Conservation (phyloP, 352 stramenopile genomes). For the Phytophthora citrophthora region DNA sequence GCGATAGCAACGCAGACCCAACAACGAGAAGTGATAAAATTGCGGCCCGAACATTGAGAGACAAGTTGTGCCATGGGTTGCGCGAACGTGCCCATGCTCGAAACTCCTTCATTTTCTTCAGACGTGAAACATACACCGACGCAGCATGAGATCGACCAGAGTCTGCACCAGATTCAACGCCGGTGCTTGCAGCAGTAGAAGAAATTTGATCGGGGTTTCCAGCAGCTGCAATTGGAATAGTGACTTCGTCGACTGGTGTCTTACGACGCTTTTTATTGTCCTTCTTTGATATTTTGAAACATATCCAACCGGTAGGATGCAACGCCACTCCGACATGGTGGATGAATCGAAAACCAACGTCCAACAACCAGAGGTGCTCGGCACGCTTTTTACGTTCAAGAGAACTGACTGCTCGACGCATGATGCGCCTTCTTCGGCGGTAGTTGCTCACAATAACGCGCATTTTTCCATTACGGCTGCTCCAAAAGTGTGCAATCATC, state of each 20-base stretch:
- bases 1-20: slow-evolving; percentile 59
- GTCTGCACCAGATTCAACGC: slow-evolving; percentile 8
- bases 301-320: slow-evolving; percentile 49
- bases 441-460: slow-evolving; percentile 80
- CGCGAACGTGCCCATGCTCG: slow-evolving; percentile 36
- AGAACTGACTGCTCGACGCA: slow-evolving; percentile 55
- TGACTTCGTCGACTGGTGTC: slow-evolving; percentile 27
- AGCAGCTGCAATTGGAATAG: slow-evolving; percentile 33
- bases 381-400: slow-evolving; percentile 69
- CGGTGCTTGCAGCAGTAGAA: slow-evolving; percentile 7
- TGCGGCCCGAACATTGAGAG: slow-evolving; percentile 45
- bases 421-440: slow-evolving; percentile 57
- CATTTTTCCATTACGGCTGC: slow-evolving; percentile 81
- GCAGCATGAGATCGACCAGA: slow-evolving; percentile 12
- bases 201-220: slow-evolving; percentile 14
- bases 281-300: slow-evolving; percentile 24
- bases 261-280: slow-evolving; percentile 29
- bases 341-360: slow-evolving; percentile 79
- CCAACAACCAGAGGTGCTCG: slow-evolving; percentile 73
- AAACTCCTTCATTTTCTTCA: slow-evolving; percentile 53
- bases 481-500: slow-evolving; percentile 84
- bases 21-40: slow-evolving; percentile 67
- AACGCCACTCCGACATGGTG: slow-evolving; percentile 58
- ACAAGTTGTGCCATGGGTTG: slow-evolving; percentile 68
- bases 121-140: slow-evolving; percentile 28